A percentile compares a stretch with the other conserved stretches of the same genome.
These are phyloP conservation scores for Zasmidium citrigriseum DNA, from an alignment of 2,329 filamentous ascomycete species.

Conservation along the genomic window DNA sequence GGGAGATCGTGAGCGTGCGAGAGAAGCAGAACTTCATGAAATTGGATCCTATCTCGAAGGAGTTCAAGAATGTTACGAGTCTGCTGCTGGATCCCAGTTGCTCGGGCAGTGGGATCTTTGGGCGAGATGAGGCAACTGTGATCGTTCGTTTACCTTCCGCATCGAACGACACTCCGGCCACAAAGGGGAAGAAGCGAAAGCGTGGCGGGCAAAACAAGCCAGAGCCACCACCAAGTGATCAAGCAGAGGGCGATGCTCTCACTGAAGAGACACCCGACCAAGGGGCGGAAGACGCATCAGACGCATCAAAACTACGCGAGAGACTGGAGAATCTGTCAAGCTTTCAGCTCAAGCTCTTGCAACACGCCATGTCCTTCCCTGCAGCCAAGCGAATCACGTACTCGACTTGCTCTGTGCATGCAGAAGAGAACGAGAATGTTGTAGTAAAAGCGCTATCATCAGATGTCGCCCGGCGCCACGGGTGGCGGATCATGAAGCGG, in stretches of 20 bases:
- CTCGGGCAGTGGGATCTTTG: slow-evolving; percentile 91
- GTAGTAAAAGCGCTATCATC: slow-evolving; percentile 72
- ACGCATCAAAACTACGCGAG: slow-evolving; percentile 56
- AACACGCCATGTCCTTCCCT: slow-evolving; percentile 83
- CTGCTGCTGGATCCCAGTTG: slow-evolving; percentile 91
- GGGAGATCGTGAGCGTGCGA: slow-evolving; percentile 66
- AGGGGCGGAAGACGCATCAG: slow-evolving; percentile 46
- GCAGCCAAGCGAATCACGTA: slow-evolving; percentile 77
- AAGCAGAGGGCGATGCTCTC: slow-evolving; percentile 10
- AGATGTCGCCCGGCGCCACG: slow-evolving; percentile 62
- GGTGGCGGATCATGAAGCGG: slow-evolving; percentile 76
- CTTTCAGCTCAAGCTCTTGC: slow-evolving; percentile 79
- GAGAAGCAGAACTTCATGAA: slow-evolving; percentile 80
- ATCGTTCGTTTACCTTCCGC: slow-evolving; percentile 61
- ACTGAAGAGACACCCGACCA: slow-evolving; percentile 33
- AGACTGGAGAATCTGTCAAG: slow-evolving; percentile 73
- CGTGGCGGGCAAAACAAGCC: slow-evolving; percentile 14
- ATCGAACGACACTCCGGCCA: slow-evolving; percentile 14
- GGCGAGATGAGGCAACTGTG: slow-evolving; percentile 73
- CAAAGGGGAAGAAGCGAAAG: slow-evolving; percentile 36
- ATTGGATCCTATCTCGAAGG: slow-evolving; percentile 63
- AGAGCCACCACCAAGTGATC: slow-evolving; percentile 10
- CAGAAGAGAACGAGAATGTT: slow-evolving; percentile 85
- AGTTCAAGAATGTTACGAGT: slow-evolving; percentile 71
- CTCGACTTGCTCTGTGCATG: slow-evolving; percentile 88